Base-by-base conservation (phyloP, 768 basidiomycete species). In the Hygrophorus pudorinus region DNA sequence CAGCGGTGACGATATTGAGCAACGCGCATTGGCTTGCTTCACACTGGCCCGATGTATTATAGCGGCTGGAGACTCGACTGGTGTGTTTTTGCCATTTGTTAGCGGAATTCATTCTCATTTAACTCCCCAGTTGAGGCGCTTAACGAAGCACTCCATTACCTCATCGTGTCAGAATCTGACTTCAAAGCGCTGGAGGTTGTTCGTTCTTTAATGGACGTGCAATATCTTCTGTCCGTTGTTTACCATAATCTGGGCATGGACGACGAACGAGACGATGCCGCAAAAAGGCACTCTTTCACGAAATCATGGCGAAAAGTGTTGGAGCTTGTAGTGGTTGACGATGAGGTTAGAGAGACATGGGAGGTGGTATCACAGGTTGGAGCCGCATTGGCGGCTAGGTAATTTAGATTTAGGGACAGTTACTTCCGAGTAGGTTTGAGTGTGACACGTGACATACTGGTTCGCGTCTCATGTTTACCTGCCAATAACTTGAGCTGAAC, bases 11-110 rank as follows among this genome's bases (percentile, higher is more conserved):
- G 85, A 90, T 50, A 54, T 82, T 11, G 88, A 91, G 56, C 81
- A 79, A 46, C 75, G 85, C 38, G 88, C 80, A 11, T 72, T 84
- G 41, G 82, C 78, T 31, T 85, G 78, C 54, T 78, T 84, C 56
- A 81, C 75, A 2, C 59, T 85, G 38, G 84, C 84, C 5, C 74
- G 88, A 46, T 85, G 85, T 54, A 76, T 84, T 34, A 72, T 91
- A 28, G 20, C 38, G 1, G 70, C 77, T 9, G 73, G 64, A 13
- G 66, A 68, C 39, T 61, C 66, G 7, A 64, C 58, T 46, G 58
- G 82, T 79, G 55, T 28, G 70, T 50, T 32, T 24, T 47, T 29
- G 11, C 31, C 17, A 13, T 17, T 28, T 35, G 16, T 38, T 16
- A 18, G 32, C 13, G 32, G 33, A 31, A 29, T 7, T 37, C 36